phyloP scores from a whole-genome alignment of 139 green algal genomes.

The Chlamydomonas applanata region DNA sequence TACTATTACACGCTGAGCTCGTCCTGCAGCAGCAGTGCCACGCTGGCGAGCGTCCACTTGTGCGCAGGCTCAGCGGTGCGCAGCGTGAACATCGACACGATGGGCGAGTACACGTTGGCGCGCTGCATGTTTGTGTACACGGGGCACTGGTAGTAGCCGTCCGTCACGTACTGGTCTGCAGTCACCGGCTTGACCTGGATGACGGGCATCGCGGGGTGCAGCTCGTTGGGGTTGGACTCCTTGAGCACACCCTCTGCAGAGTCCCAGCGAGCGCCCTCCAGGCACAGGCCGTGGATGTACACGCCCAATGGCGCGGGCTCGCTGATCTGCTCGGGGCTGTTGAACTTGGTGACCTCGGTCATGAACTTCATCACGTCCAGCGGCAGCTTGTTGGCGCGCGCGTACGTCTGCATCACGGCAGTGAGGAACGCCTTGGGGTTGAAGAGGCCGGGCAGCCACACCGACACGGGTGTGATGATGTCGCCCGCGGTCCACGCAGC shows the following conservation, averaged over 20 bases:
- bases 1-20: conserved; percentile 53
- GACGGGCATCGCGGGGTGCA: conserved; percentile 79
- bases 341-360: conserved; percentile 62
- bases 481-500: conserved; percentile 63
- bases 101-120: conserved; percentile 84
- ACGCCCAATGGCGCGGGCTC: conserved; percentile 64
- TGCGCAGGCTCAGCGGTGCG: conserved; percentile 59
- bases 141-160: conserved; percentile 76
- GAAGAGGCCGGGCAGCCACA: conserved; percentile 84
- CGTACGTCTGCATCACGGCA: conserved; percentile 85
- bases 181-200: conserved; percentile 76
- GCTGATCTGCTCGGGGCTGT: conserved; percentile 45
- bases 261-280: conserved; percentile 87
- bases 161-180: conserved; percentile 62
- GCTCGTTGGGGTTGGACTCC: conserved; percentile 77
- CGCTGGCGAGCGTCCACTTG: conserved; percentile 81
- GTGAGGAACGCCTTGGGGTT: conserved; percentile 91
- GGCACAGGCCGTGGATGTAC: conserved; percentile 76
- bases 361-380: conserved; percentile 87
- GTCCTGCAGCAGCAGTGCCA: conserved; percentile 83
- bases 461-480: conserved; percentile 56
- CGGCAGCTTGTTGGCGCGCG: conserved; percentile 75
- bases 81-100: conserved; percentile 78
- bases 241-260: conserved; percentile 65
- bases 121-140: conserved; percentile 92